Conservation (phyloP, 768 basidiomycete genomes). For the Hygrophoropsis aurantiaca region DNA sequence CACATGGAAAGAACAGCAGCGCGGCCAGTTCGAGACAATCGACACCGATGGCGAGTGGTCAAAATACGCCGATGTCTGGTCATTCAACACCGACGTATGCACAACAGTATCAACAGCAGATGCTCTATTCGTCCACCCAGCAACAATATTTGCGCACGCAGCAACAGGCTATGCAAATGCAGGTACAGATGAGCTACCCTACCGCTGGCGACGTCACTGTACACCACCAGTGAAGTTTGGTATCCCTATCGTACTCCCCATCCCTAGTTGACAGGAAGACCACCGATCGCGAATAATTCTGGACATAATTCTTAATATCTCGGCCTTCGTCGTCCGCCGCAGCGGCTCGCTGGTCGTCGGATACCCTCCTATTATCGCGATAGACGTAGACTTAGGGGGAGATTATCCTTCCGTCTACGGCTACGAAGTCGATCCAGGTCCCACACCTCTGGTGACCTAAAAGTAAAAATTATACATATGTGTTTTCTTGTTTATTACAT, state of each 20-base stretch:
- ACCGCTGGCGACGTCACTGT: neutral
- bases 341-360: conserved; percentile 4
- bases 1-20: conserved; percentile 27
- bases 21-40: conserved; percentile 32
- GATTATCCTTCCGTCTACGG: neutral
- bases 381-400: no score
- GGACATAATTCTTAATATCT: conserved; percentile 2
- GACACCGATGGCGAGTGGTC: conserved; percentile 30
- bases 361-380: conserved; percentile 13
- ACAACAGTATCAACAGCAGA: conserved; percentile 36
- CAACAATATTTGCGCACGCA: conserved; percentile 36
- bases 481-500: conserved; percentile 29
- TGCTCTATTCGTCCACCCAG: conserved; percentile 36
- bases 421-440: neutral
- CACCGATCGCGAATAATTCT: neutral
- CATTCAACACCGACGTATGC: conserved; percentile 30
- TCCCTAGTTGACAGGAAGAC: neutral
- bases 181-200: conserved; percentile 24
- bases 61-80: conserved; percentile 28
- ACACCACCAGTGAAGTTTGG: conserved; percentile 1
- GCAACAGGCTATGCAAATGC: conserved; percentile 31
- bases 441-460: conserved; percentile 9
- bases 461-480: conserved; percentile 39
- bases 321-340: conserved; percentile 1
- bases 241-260: neutral